Percentiles rank a stretch among this genome's conserved stretches.
Conservation (phyloP, 1,284 basidiomycete species). For the Ustilago xerochloae region DNA sequence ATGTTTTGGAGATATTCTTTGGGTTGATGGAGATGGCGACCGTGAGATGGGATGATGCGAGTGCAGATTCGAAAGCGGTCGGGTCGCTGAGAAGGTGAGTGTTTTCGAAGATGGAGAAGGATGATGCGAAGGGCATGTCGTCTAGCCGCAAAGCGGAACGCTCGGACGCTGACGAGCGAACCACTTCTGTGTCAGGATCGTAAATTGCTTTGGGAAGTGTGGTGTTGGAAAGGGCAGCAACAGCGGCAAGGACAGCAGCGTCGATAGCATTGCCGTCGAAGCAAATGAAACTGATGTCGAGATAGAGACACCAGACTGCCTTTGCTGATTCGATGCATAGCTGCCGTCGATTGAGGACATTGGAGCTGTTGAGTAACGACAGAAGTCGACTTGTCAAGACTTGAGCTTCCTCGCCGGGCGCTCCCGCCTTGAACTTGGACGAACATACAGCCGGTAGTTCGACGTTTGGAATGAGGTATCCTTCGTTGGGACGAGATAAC, state of each 20-base stretch:
- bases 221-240: slow-evolving; percentile 82
- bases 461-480: slow-evolving; percentile 75
- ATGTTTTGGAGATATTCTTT: slow-evolving; percentile 4
- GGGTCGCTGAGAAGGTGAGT: slow-evolving; percentile 82
- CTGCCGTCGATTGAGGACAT: slow-evolving; percentile 74
- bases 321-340: slow-evolving; percentile 84
- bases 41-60: slow-evolving; percentile 70
- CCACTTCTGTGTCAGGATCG: slow-evolving; percentile 76
- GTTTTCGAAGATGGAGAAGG: slow-evolving; percentile 83
- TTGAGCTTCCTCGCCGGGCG: slow-evolving; percentile 72
- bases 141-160: slow-evolving; percentile 72
- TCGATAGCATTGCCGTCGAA: slow-evolving; percentile 96
- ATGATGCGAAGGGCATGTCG: slow-evolving; percentile 75
- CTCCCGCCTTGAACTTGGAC: slow-evolving; percentile 91
- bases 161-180: slow-evolving; percentile 71
- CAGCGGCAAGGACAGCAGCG: slow-evolving; percentile 85
- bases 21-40: slow-evolving; percentile 41
- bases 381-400: slow-evolving; percentile 68
- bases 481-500: slow-evolving; percentile 30
- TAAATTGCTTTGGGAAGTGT: slow-evolving; percentile 78
- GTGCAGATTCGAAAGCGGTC: slow-evolving; percentile 87
- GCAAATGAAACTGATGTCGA: slow-evolving; percentile 94
- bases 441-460: slow-evolving; percentile 93
- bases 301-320: slow-evolving; percentile 88
- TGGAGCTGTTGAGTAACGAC: slow-evolving; percentile 72